phyloP scores from a whole-genome alignment of 345 rosid species.

The Populus alba region DNA sequence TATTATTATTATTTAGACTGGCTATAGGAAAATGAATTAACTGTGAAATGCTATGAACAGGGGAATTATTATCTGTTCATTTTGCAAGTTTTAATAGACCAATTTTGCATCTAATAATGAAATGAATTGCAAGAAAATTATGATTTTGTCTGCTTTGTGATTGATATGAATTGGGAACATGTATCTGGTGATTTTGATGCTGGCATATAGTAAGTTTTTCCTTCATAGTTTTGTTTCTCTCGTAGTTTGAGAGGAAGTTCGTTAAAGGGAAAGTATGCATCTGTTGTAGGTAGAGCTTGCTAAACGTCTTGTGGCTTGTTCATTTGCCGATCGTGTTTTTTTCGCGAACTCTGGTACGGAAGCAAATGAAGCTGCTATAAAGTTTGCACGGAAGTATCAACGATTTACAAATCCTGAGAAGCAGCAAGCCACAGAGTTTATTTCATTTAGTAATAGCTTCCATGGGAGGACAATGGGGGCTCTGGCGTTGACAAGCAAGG shows the following conservation, averaged over 20 bases:
- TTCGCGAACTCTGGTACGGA: conserved; percentile 89
- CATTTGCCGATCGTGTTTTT: conserved; percentile 85
- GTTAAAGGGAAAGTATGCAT: background rate
- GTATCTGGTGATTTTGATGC: too few species aligned
- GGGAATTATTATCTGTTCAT: too few species aligned
- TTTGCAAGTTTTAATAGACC: too few species aligned
- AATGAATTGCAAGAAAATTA: too few species aligned
- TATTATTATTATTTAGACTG: too few species aligned
- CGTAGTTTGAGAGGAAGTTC: too few species aligned
- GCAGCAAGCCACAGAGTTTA: conserved; percentile 56
- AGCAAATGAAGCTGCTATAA: conserved; percentile 96
- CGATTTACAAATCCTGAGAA: conserved; percentile 51
- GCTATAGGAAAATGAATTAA: too few species aligned
- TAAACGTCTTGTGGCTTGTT: conserved; percentile 57
- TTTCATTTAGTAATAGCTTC: conserved; percentile 73
- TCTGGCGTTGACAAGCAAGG: conserved; percentile 92
- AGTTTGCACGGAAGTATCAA: conserved; percentile 86
- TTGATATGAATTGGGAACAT: too few species aligned
- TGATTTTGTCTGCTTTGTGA: too few species aligned
- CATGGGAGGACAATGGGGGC: conserved; percentile 97
- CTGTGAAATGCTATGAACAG: too few species aligned
- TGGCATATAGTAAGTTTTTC: too few species aligned
- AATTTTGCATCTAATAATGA: too few species aligned
- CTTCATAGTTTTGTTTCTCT: background rate
- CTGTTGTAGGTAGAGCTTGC: conserved; percentile 71